Evolutionary conservation across 495 filamentous ascomycete species (phyloP).

Genomic region (Parathielavia hyrcaniae): DNA sequence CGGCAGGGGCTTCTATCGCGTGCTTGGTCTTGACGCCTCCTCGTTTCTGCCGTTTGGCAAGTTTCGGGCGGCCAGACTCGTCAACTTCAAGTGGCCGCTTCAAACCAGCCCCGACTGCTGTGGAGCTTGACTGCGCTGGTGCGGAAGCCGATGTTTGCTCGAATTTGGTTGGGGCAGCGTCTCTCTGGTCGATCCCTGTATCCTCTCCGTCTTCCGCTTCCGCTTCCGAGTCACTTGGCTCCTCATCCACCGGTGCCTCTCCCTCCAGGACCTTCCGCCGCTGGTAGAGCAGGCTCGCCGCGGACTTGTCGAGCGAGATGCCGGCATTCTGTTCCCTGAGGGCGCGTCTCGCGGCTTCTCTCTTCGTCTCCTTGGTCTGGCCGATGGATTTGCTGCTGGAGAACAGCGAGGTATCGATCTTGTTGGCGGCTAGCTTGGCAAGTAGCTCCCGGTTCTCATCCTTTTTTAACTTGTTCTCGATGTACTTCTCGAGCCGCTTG

Average conservation of each 20-base stretch:
- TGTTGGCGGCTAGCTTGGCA: constrained; percentile 68
- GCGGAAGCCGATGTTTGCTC: constrained; percentile 3
- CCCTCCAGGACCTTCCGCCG: constrained; percentile 19
- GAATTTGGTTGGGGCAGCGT: background rate
- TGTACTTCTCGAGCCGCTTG: constrained; percentile 93
- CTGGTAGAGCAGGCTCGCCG: constrained; percentile 34
- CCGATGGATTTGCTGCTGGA: constrained; percentile 71
- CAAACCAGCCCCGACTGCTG: constrained; percentile 63
- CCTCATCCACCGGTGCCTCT: constrained; percentile 15
- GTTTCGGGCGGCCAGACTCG: constrained; percentile 66
- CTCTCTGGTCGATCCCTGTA: constrained; percentile 10
- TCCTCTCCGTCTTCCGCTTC: constrained; percentile 27
- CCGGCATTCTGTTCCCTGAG: constrained; percentile 55
- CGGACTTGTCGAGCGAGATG: constrained; percentile 43
- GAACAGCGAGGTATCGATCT: constrained; percentile 74
- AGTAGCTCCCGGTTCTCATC: constrained; percentile 85
- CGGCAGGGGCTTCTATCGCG: constrained; percentile 23
- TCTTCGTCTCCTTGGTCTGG: constrained; percentile 56
- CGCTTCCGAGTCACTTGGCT: constrained; percentile 29
- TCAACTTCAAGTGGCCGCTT: constrained; percentile 80
- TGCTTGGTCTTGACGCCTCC: constrained; percentile 48
- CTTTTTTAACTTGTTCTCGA: constrained; percentile 90
- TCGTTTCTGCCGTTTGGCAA: constrained; percentile 61
- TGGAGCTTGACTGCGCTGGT: background rate
- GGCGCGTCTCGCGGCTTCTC: constrained; percentile 55